These are phyloP conservation scores for Pyrenula massariospora DNA, from an alignment of 495 filamentous ascomycete species.

Conservation along the genomic window DNA sequence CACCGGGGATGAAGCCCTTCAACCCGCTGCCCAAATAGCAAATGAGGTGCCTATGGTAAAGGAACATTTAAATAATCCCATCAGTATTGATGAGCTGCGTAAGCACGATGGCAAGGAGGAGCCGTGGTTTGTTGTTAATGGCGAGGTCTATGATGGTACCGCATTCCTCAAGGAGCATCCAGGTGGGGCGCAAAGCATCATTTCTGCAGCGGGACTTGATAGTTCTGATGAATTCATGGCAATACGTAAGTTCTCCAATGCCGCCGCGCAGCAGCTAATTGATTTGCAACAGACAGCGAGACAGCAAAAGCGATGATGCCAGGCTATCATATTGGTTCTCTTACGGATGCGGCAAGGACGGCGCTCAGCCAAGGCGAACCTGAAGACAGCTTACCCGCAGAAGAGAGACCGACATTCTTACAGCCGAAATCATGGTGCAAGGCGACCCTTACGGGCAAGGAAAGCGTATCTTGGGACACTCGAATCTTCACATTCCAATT, in stretches of 20 bases:
- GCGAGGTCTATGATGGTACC: slow-evolving; percentile 88
- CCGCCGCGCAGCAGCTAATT: background rate
- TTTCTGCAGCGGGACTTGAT: slow-evolving; percentile 72
- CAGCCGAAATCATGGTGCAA: slow-evolving; percentile 60
- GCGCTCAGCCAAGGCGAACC: slow-evolving; percentile 31
- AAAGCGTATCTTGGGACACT: slow-evolving; percentile 65
- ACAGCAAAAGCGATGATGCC: slow-evolving; percentile 91
- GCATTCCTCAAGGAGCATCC: slow-evolving; percentile 76
- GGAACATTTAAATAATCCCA: slow-evolving; percentile 45
- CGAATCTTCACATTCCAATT: slow-evolving; percentile 74
- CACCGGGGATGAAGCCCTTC: slow-evolving; percentile 41
- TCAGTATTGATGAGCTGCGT: slow-evolving; percentile 63
- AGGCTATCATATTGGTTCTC: slow-evolving; percentile 73
- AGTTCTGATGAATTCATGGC: slow-evolving; percentile 89
- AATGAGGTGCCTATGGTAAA: slow-evolving; percentile 75
- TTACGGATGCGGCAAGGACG: slow-evolving; percentile 45
- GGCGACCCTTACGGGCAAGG: slow-evolving; percentile 53
- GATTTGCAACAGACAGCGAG: slow-evolving; percentile 55
- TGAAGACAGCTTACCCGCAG: slow-evolving; percentile 7
- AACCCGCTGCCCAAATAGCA: slow-evolving; percentile 24
- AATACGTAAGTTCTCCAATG: slow-evolving; percentile 56
- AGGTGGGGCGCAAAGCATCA: slow-evolving; percentile 81
- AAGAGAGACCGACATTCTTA: slow-evolving; percentile 49
- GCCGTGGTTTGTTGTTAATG: slow-evolving; percentile 89
- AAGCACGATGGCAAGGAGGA: slow-evolving; percentile 51